These are phyloP conservation scores for Sugiyamaella marilandica DNA, from an alignment of 805 yeast genomes.

Conservation along the genomic window DNA sequence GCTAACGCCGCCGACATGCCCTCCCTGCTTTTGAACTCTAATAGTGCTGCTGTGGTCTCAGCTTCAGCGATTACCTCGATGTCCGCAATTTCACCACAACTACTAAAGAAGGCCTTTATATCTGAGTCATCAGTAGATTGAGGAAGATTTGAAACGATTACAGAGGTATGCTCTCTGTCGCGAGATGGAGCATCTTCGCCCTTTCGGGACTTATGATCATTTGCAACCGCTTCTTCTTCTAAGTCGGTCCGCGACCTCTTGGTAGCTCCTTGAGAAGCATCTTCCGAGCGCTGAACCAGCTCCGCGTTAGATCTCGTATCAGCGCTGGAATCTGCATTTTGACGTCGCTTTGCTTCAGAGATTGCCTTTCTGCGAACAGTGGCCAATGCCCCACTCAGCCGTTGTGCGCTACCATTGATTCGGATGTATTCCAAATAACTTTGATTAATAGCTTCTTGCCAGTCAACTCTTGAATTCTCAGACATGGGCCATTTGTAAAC, in stretches of 20 bases:
- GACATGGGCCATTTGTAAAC: slow-evolving; percentile 35
- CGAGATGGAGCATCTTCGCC: slow-evolving; percentile 28
- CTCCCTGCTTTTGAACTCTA: slow-evolving; percentile 50
- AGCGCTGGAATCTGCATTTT: neutral
- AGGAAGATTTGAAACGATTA: slow-evolving; percentile 51
- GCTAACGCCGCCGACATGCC: slow-evolving; percentile 58
- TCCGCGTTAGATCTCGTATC: too few relatives aligned
- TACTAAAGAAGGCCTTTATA: slow-evolving; percentile 44
- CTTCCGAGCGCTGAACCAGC: too few relatives aligned
- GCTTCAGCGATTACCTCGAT: slow-evolving; percentile 25
- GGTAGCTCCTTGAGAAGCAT: neutral
- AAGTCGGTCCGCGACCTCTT: neutral
- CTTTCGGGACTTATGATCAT: neutral
- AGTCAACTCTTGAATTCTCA: slow-evolving; percentile 31
- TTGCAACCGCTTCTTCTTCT: neutral
- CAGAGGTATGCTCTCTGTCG: slow-evolving; percentile 56
- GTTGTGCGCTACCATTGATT: slow-evolving; percentile 31
- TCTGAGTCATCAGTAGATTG: slow-evolving; percentile 36
- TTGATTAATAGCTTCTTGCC: slow-evolving; percentile 47
- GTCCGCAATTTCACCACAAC: slow-evolving; percentile 54
- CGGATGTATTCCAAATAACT: slow-evolving; percentile 41
- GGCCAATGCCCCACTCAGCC: slow-evolving; percentile 25
- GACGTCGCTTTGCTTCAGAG: slow-evolving; percentile 1
- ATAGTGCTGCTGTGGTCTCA: slow-evolving; percentile 40
- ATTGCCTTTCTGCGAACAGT: slow-evolving; percentile 2